Evolutionary conservation across 2,329 filamentous ascomycete species (phyloP), one percentile per base, ranked within the genome.

Genomic region (Exophiala calicioides): DNA sequence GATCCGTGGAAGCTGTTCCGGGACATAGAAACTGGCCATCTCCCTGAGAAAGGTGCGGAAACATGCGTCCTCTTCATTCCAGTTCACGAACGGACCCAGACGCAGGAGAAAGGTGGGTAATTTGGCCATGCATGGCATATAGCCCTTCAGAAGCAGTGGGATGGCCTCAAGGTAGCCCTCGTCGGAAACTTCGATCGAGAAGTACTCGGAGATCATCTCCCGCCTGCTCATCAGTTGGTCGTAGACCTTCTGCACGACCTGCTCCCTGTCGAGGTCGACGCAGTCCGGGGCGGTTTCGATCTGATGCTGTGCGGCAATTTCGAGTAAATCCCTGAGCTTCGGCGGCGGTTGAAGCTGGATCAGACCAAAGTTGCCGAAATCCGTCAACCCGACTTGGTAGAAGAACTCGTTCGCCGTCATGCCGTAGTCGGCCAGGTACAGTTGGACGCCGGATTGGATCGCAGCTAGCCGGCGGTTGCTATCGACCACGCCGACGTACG

Each of bases 351-450:
- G 80, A 60, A 98, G 89, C 8, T 80, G 82, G 48, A 98, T 90
- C 16, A 76, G 68, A 2, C 93, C 93, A 61, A 95, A 96, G 64
- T 98, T 98, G 1, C 86, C 89, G 68, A 98, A 98, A 62, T 98
- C 90, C 0, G 90, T 95, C 26, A 98, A 78, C 0, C 90, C 91
- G 15, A 97, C 72, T 68, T 98, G 93, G 70, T 98, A 98, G 66
- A 97, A 94, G 65, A 91, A 94, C 60, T 97, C 91, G 52, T 83
- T 86, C 65, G 82, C 87, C 1, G 87, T 73, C 64, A 91, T 83
- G 8, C 90, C 93, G 62, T 98, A 98, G 67, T 98, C 93, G 41
- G 98, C 77, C 16, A 98, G 79, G 65, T 87, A 96, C 5, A 98
- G 78, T 64, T 90, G 95, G 6, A 97, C 86, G 10, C 91, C 93